A percentile compares a stretch with the other conserved stretches of the same genome.
These are phyloP conservation scores for Penicillium brevicompactum DNA, from an alignment of 2,329 filamentous ascomycete genomes.

Conservation along the genomic window DNA sequence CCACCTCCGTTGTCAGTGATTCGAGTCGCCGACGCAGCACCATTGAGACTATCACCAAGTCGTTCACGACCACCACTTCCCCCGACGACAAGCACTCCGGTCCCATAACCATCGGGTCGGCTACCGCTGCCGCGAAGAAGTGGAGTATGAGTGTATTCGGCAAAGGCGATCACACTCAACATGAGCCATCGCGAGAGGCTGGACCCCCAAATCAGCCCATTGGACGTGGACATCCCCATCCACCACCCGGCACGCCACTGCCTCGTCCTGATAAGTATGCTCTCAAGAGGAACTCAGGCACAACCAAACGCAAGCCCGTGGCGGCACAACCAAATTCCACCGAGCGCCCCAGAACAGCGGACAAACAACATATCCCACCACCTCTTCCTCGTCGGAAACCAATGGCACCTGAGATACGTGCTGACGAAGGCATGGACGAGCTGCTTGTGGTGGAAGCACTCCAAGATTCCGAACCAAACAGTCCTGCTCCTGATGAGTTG, in stretches of 20 bases:
- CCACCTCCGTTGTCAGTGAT: slow-evolving; percentile 30
- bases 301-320: slow-evolving; percentile 66
- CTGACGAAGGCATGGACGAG: slow-evolving; percentile 48
- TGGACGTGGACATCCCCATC: slow-evolving; percentile 78
- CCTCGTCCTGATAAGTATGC: slow-evolving; percentile 66
- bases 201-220: slow-evolving; percentile 68
- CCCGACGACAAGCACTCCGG: slow-evolving; percentile 42
- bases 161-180: slow-evolving; percentile 44
- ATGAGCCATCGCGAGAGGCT: slow-evolving; percentile 38
- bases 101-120: slow-evolving; percentile 49
- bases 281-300: slow-evolving; percentile 58
- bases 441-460: slow-evolving; percentile 68
- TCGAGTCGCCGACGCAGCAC: slow-evolving; percentile 32
- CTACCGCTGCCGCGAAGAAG: slow-evolving; percentile 61
- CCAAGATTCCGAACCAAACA: slow-evolving; percentile 57
- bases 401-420: slow-evolving; percentile 32
- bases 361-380: slow-evolving; percentile 45
- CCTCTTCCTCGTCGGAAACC: slow-evolving; percentile 53
- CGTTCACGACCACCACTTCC: slow-evolving; percentile 26
- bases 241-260: slow-evolving; percentile 77
- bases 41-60: slow-evolving; percentile 32
- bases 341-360: slow-evolving; percentile 32
- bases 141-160: slow-evolving; percentile 58
- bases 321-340: slow-evolving; percentile 46
- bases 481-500: slow-evolving; percentile 31